Evolutionary conservation across 192 early-diverging fungal species (phyloP).

Genomic region (Podila horticola): DNA sequence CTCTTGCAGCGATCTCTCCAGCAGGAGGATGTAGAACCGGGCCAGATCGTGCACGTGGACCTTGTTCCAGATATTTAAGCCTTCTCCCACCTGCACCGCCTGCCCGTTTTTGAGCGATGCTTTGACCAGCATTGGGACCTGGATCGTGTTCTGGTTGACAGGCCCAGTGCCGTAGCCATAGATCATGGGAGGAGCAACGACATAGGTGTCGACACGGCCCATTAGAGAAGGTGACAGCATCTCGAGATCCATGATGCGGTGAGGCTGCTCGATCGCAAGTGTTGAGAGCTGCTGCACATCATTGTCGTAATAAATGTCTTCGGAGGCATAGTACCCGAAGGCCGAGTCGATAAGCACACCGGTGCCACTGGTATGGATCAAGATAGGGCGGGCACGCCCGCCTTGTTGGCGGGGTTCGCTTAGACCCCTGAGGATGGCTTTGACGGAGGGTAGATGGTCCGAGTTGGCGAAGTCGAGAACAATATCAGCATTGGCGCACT

Average conservation of each 20-base stretch:
- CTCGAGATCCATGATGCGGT: neutral
- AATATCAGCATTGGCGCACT: constrained; percentile 1
- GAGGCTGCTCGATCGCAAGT: neutral
- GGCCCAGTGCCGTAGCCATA: neutral
- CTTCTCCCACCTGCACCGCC: constrained; percentile 27
- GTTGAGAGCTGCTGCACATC: neutral
- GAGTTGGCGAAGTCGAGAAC: constrained; percentile 7
- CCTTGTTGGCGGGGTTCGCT: neutral
- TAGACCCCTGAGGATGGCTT: constrained; percentile 8
- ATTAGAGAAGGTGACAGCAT: neutral
- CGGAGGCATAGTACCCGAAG: neutral
- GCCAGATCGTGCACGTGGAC: constrained; percentile 37
- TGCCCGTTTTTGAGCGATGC: constrained; percentile 5
- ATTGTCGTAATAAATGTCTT: neutral
- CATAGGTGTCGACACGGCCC: neutral
- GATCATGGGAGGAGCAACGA: neutral
- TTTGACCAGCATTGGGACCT: neutral
- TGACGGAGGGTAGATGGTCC: neutral
- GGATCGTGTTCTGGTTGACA: neutral
- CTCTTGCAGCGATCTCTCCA: constrained; percentile 31
- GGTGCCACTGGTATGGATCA: neutral
- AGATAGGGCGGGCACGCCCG: neutral
- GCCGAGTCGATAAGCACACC: neutral
- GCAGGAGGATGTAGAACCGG: constrained; percentile 20
- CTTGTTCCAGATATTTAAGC: constrained; percentile 34